Evolutionary conservation across 2,329 filamentous ascomycete genomes (phyloP).

Genomic region (Lasiodiplodia sp.): DNA sequence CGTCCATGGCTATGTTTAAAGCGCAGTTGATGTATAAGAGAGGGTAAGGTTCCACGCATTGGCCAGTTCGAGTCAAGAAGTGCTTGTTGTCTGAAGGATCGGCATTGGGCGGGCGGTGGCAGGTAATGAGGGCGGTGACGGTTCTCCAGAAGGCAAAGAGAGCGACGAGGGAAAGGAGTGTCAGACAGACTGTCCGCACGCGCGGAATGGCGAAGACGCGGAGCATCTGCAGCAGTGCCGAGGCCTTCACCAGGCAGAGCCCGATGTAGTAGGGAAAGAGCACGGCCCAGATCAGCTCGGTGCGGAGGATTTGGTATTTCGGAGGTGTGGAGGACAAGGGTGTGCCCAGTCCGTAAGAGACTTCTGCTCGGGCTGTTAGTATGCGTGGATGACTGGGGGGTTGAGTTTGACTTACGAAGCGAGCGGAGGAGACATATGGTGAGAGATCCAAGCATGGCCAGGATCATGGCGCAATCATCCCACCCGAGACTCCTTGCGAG

Average conservation of each 20-base stretch:
- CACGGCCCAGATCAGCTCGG: constrained; percentile 2
- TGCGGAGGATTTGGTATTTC: not conserved
- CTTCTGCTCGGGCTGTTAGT: not conserved
- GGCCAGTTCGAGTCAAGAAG: constrained; percentile 1
- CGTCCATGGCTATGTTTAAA: constrained; percentile 28
- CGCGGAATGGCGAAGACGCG: constrained; percentile 27
- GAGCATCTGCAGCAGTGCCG: constrained; percentile 28
- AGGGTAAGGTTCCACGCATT: constrained; percentile 19
- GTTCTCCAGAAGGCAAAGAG: constrained; percentile 16
- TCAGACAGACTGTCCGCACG: constrained; percentile 8
- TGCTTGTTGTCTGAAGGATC: not conserved
- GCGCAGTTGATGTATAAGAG: constrained; percentile 25
- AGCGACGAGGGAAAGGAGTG: constrained; percentile 16
- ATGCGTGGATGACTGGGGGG: too few species aligned
- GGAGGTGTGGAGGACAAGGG: not conserved
- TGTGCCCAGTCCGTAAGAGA: constrained; percentile 12
- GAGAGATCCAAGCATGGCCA: constrained; percentile 15
- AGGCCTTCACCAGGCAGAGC: constrained; percentile 30
- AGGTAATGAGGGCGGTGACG: constrained; percentile 23
- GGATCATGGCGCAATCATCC: constrained; percentile 24
- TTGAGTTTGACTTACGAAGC: not conserved
- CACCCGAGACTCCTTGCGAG: constrained; percentile 24
- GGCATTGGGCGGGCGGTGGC: not conserved
- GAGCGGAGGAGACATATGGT: constrained; percentile 15
- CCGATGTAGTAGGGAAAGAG: constrained; percentile 29